Conservation (phyloP, 2,329 filamentous ascomycete genomes). For the Diaporthe citri region DNA sequence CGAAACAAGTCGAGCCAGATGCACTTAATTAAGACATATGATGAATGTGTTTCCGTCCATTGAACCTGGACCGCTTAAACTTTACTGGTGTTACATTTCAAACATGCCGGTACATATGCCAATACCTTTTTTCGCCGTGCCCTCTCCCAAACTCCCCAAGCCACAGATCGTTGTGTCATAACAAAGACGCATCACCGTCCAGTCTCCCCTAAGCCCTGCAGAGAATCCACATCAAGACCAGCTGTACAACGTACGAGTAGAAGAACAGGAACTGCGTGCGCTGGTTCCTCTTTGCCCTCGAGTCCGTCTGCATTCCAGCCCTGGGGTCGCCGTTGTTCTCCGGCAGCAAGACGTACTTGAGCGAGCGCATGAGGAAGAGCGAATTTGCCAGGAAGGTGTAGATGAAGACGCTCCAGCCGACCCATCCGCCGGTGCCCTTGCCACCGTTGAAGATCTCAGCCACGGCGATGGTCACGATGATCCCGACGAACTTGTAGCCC, state of each 20-base stretch:
- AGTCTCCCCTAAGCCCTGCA: slow-evolving; percentile 55
- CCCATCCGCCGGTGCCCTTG: slow-evolving; percentile 86
- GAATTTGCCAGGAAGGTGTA: slow-evolving; percentile 97
- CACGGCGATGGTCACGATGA: slow-evolving; percentile 87
- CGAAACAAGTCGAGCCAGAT: background rate
- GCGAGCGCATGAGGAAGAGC: slow-evolving; percentile 92
- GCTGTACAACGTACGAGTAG: slow-evolving; percentile 94
- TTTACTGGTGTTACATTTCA: background rate
- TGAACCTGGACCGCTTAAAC: background rate
- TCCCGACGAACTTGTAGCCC: slow-evolving; percentile 98
- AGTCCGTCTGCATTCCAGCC: slow-evolving; percentile 77
- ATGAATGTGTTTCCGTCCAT: background rate
- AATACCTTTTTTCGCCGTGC: slow-evolving; percentile 18
- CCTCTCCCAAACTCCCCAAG: slow-evolving; percentile 26
- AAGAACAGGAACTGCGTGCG: slow-evolving; percentile 93
- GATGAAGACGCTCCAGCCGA: slow-evolving; percentile 88
- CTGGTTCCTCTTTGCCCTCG: slow-evolving; percentile 86
- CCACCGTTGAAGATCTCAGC: slow-evolving; percentile 84
- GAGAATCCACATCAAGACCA: slow-evolving; percentile 91
- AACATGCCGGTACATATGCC: slow-evolving; percentile 15
- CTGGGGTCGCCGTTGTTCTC: slow-evolving; percentile 76
- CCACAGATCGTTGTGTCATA: slow-evolving; percentile 13
- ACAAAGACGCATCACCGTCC: background rate
- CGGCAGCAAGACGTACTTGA: slow-evolving; percentile 95
- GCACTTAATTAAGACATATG: too few relatives aligned